Percentiles rank a stretch among this genome's conserved stretches.
Conservation (phyloP, 768 basidiomycete species). For the Calocera viscosa region DNA sequence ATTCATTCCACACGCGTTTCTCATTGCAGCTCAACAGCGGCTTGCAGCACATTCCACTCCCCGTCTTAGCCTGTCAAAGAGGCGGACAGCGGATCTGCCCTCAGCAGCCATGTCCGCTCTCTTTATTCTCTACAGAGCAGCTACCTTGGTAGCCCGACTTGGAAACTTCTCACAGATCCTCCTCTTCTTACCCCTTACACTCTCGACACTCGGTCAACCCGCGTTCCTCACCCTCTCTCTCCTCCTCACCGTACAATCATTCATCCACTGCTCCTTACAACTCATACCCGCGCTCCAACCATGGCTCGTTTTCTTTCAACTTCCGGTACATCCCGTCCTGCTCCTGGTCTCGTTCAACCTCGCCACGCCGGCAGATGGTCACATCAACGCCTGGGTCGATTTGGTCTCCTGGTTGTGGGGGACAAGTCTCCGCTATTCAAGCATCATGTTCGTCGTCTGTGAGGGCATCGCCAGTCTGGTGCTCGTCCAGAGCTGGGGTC, state of each 20-base stretch:
- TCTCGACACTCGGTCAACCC: conserved; percentile 65
- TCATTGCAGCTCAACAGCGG: neutral
- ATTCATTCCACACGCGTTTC: neutral
- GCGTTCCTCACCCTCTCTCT: conserved; percentile 75
- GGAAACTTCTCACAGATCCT: conserved; percentile 70
- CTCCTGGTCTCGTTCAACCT: conserved; percentile 78
- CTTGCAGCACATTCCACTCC: neutral
- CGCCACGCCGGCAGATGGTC: conserved; percentile 40
- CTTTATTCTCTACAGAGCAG: neutral
- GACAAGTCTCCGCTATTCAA: conserved; percentile 50
- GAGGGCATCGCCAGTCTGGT: conserved; percentile 76
- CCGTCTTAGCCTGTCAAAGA: neutral
- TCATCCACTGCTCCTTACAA: conserved; percentile 70
- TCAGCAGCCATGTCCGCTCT: neutral
- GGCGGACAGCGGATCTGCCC: neutral
- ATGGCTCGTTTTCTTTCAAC: conserved; percentile 62
- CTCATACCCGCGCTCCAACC: conserved; percentile 28
- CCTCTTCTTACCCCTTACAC: conserved; percentile 69
- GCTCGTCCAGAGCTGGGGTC: conserved; percentile 69
- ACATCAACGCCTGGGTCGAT: conserved; percentile 1
- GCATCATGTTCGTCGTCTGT: conserved; percentile 67
- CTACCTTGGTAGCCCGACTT: conserved; percentile 34
- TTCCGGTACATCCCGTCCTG: conserved; percentile 77
- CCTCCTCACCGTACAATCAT: conserved; percentile 58
- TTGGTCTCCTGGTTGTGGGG: conserved; percentile 58